Conservation (phyloP, 305 asterid species). For the Fraxinus sp. region DNA sequence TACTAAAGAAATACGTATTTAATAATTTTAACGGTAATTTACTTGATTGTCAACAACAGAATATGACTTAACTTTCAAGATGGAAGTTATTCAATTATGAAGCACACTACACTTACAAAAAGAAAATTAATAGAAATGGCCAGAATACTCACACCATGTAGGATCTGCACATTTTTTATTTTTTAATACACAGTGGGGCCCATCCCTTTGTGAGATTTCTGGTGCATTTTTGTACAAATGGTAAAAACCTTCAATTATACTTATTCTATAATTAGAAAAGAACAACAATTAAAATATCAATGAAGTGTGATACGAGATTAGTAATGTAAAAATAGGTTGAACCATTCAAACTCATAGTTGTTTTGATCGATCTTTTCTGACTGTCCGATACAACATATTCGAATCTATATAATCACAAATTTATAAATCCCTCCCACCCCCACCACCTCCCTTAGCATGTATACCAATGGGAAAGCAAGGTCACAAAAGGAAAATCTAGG, state of each 20-base stretch:
- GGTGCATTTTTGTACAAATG: too few relatives aligned
- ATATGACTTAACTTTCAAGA: background rate
- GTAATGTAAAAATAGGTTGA: background rate
- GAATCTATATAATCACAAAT: background rate
- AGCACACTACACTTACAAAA: too few relatives aligned
- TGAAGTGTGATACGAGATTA: background rate
- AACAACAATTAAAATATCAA: background rate
- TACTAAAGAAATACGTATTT: background rate
- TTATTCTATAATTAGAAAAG: background rate
- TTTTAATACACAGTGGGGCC: too few relatives aligned
- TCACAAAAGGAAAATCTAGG: background rate
- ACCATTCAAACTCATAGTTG: background rate
- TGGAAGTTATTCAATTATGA: background rate
- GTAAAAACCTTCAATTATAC: too few relatives aligned
- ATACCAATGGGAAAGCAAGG: constrained; percentile 7
- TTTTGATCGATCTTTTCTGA: background rate
- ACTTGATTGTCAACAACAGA: background rate
- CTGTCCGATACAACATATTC: background rate
- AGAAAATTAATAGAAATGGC: too few relatives aligned
- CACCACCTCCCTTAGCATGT: background rate
- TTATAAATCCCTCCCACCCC: background rate
- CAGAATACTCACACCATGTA: too few relatives aligned
- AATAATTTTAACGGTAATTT: background rate
- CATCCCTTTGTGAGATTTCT: too few relatives aligned
- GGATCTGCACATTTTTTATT: too few relatives aligned